Percentiles rank a stretch among this genome's conserved stretches.
phyloP scores from a whole-genome alignment of 2,329 filamentous ascomycete species.

The Paracorniculantispora psalliotae region DNA sequence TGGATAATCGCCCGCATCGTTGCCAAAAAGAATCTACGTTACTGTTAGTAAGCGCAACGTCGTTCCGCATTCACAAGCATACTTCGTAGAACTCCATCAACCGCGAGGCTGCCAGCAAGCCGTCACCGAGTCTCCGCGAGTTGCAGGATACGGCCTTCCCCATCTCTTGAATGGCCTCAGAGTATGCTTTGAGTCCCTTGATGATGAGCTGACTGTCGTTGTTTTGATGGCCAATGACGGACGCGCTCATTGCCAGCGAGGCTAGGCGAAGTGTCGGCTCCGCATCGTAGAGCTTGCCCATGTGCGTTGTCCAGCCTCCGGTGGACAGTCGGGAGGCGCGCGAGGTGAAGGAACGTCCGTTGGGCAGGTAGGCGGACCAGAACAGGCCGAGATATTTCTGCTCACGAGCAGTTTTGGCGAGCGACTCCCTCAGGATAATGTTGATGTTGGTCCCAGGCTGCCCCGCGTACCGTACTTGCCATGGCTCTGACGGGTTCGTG shows the following conservation, averaged over 20 bases:
- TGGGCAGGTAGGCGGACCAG: constrained; percentile 11
- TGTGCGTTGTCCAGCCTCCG: constrained; percentile 2
- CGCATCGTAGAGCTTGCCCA: constrained; percentile 6
- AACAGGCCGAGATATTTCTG: constrained; percentile 11
- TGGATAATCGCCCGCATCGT: not conserved
- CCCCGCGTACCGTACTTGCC: constrained; percentile 5
- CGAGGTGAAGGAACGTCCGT: not conserved
- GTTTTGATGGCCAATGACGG: not conserved
- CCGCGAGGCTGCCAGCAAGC: constrained; percentile 1
- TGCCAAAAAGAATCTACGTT: not conserved
- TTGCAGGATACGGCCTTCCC: not conserved
- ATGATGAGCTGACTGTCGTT: not conserved
- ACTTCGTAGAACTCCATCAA: constrained; percentile 8
- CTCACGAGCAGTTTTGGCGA: constrained; percentile 4
- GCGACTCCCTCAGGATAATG: not conserved
- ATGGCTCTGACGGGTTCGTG: not conserved
- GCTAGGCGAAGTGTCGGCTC: constrained; percentile 8
- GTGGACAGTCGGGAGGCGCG: not conserved
- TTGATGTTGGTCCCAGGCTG: not conserved
- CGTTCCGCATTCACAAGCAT: not conserved
- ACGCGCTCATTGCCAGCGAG: constrained; percentile 3
- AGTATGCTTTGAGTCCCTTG: not conserved
- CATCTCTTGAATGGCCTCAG: constrained; percentile 1
- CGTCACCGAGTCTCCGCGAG: not conserved
- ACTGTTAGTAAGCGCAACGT: not conserved